Conservation (phyloP, 2,329 filamentous ascomycete species). For the Fusarium nelsonii region DNA sequence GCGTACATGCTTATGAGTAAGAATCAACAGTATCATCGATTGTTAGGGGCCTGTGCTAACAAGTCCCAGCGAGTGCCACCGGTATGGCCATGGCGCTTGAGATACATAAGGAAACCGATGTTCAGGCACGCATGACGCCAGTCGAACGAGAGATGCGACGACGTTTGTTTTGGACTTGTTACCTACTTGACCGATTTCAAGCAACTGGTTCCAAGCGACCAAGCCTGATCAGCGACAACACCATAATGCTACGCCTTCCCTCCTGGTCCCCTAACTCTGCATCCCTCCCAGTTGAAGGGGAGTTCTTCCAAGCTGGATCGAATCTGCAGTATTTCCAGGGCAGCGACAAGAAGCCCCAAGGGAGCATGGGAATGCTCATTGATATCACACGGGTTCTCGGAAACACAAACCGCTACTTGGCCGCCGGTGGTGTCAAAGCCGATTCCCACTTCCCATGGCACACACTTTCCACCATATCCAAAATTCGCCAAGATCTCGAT, state of each 20-base stretch:
- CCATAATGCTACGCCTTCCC: conserved; percentile 79
- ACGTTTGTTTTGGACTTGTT: conserved; percentile 90
- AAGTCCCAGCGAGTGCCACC: conserved; percentile 72
- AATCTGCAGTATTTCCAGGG: conserved; percentile 80
- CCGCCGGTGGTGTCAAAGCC: conserved; percentile 86
- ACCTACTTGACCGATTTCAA: conserved; percentile 86
- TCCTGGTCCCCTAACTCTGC: conserved; percentile 76
- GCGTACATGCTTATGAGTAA: conserved; percentile 87
- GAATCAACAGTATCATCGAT: conserved; percentile 19
- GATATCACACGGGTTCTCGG: conserved; percentile 87
- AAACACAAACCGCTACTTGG: conserved; percentile 85
- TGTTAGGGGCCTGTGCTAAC: conserved; percentile 51
- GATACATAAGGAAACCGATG: conserved; percentile 80
- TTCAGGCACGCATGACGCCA: conserved; percentile 70
- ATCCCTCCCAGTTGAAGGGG: conserved; percentile 76
- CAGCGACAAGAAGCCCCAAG: conserved; percentile 76
- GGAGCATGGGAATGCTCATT: conserved; percentile 83
- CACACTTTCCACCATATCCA: conserved; percentile 84
- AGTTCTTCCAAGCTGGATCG: conserved; percentile 83
- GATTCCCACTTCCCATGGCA: conserved; percentile 95
- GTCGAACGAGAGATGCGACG: conserved; percentile 81
- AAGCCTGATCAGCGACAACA: conserved; percentile 82
- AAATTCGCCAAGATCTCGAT: conserved; percentile 86
- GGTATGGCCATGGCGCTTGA: conserved; percentile 88
- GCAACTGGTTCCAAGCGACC: conserved; percentile 85